Percentiles rank a stretch among this genome's conserved stretches.
phyloP scores from a whole-genome alignment of 805 yeast genomes.

The Kodamaea nitidulidarum region DNA sequence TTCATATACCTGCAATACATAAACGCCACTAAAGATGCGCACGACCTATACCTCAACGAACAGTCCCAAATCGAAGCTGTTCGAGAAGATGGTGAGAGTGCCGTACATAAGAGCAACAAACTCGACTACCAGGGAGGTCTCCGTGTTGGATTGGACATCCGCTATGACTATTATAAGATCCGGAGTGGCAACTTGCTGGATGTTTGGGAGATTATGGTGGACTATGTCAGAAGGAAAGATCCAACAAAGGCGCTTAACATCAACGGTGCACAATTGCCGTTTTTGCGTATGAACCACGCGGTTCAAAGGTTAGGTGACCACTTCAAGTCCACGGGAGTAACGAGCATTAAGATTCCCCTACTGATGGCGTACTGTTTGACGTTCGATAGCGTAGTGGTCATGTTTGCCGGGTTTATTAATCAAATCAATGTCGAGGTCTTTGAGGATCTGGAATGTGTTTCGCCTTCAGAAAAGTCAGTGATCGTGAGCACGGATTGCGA shows the following conservation, averaged over 20 bases:
- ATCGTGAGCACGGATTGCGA: neutral
- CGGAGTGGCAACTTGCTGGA: conserved; percentile 76
- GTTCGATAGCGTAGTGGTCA: conserved; percentile 33
- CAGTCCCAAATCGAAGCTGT: conserved; percentile 68
- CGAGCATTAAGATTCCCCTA: conserved; percentile 24
- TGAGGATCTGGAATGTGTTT: conserved; percentile 3
- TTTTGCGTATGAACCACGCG: conserved; percentile 25
- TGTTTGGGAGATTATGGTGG: conserved; percentile 52
- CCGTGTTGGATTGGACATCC: conserved; percentile 63
- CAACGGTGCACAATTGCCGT: conserved; percentile 15
- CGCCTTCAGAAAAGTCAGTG: neutral
- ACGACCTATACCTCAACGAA: conserved; percentile 50
- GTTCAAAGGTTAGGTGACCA: conserved; percentile 20
- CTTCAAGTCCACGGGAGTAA: conserved; percentile 9
- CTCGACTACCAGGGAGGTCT: conserved; percentile 62
- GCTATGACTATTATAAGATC: conserved; percentile 55
- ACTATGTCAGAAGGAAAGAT: conserved; percentile 20
- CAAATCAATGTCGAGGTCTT: conserved; percentile 19
- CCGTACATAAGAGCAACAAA: conserved; percentile 69
- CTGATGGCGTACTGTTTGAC: conserved; percentile 20
- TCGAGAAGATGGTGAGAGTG: conserved; percentile 65
- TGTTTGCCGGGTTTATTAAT: conserved; percentile 44
- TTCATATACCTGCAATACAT: conserved; percentile 21
- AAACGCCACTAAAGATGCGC: conserved; percentile 49
- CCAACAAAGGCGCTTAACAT: conserved; percentile 20